Conservation (phyloP, 176 grass and related monocot genomes). For the Rhynchospora tenuis region DNA sequence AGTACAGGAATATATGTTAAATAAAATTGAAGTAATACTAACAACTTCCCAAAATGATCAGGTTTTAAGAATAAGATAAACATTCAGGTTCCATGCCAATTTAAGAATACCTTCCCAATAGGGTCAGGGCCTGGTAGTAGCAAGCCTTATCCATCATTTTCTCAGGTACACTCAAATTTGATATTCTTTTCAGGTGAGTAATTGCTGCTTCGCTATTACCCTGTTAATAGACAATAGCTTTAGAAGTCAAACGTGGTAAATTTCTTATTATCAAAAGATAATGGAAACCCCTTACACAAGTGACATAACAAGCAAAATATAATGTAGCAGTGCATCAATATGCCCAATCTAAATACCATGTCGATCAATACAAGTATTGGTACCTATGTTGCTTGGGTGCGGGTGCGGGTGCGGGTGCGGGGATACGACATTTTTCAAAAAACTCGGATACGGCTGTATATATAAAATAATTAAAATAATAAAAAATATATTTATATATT, state of each 20-base stretch:
- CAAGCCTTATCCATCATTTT: constrained; percentile 41
- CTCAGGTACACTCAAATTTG: constrained; percentile 73
- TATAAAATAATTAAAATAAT: too few species aligned
- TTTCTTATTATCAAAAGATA: neutral
- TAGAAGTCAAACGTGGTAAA: neutral
- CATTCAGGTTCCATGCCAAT: neutral
- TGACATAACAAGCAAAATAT: neutral
- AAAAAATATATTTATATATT: too few species aligned
- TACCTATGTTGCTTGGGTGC: too few species aligned
- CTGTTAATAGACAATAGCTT: constrained; percentile 33
- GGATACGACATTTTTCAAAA: too few species aligned
- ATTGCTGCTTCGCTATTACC: constrained; percentile 57
- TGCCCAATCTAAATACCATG: neutral
- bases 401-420: too few species aligned
- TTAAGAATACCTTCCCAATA: constrained; percentile 55
- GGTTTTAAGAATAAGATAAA: neutral
- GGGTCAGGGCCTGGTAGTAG: constrained; percentile 49
- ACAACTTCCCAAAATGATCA: neutral
- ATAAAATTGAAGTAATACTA: constrained; percentile 6
- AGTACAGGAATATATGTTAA: neutral
- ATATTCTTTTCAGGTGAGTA: constrained; percentile 60
- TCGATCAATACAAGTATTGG: neutral
- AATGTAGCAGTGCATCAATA: neutral
- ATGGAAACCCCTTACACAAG: neutral
- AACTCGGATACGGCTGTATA: too few species aligned